phyloP scores from a whole-genome alignment of 1,284 basidiomycete genomes.

The Flammula alnicola region DNA sequence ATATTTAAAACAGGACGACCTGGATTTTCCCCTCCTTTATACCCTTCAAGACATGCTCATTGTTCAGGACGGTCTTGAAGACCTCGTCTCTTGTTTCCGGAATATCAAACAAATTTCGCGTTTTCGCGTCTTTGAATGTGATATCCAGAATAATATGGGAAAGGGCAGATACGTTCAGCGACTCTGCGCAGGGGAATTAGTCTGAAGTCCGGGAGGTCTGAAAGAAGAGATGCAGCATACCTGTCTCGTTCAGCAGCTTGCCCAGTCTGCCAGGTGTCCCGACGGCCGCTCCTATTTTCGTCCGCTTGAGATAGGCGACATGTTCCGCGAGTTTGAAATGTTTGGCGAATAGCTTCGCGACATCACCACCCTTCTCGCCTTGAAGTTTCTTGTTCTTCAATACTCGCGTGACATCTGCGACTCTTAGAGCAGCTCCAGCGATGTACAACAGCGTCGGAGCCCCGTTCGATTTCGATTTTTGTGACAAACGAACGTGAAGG shows the following conservation, averaged over 20 bases:
- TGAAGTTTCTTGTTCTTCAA: conserved; percentile 70
- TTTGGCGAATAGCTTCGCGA: conserved; percentile 86
- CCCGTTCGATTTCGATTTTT: conserved; percentile 73
- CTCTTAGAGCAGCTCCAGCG: conserved; percentile 78
- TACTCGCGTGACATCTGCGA: conserved; percentile 74
- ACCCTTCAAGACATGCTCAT: conserved; percentile 60
- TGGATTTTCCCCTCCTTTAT: conserved; percentile 75
- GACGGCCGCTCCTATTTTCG: conserved; percentile 77
- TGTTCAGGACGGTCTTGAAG: conserved; percentile 74
- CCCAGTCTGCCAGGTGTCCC: conserved; percentile 85
- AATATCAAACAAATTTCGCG: conserved; percentile 75
- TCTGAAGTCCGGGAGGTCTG: background rate
- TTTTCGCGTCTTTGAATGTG: conserved; percentile 74
- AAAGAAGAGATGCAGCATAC: conserved; percentile 42
- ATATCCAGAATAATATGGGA: conserved; percentile 83
- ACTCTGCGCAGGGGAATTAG: conserved; percentile 49
- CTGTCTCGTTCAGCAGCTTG: conserved; percentile 77
- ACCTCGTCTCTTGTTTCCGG: conserved; percentile 82
- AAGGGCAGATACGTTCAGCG: conserved; percentile 69
- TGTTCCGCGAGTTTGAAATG: conserved; percentile 87
- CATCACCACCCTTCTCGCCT: conserved; percentile 80
- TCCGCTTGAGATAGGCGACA: conserved; percentile 72
- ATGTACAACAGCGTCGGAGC: conserved; percentile 81
- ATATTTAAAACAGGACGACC: conserved; percentile 70
- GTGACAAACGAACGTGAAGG: conserved; percentile 68